These are phyloP conservation scores for Sclerotinia subarctica DNA, from an alignment of 2,329 filamentous ascomycete genomes.

Conservation along the genomic window DNA sequence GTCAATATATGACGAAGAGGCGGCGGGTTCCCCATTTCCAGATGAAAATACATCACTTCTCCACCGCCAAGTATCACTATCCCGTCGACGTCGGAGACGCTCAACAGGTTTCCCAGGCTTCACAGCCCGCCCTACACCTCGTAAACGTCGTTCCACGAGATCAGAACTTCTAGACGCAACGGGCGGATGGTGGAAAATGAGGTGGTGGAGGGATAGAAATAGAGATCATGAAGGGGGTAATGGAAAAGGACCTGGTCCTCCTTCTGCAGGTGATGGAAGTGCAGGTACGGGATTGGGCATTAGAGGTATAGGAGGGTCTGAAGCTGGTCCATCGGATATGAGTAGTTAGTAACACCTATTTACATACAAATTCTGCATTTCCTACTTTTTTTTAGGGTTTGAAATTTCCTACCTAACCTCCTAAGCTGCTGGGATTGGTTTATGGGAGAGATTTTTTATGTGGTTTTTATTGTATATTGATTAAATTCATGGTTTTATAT, in stretches of 20 bases:
- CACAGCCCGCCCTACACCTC: slow-evolving; percentile 45
- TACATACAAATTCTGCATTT: slow-evolving; percentile 1
- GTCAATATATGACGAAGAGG: slow-evolving; percentile 8
- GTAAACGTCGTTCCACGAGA: slow-evolving; percentile 32
- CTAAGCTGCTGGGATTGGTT: background rate
- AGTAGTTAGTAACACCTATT: background rate
- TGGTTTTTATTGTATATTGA: background rate
- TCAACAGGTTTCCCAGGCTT: slow-evolving; percentile 63
- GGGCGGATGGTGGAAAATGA: slow-evolving; percentile 52
- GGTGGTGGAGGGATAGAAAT: slow-evolving; percentile 47
- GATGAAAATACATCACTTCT: slow-evolving; percentile 34
- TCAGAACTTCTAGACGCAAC: slow-evolving; percentile 48
- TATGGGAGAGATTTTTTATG: background rate
- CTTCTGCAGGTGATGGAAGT: slow-evolving; percentile 7
- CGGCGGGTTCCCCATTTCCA: slow-evolving; percentile 23
- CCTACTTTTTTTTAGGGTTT: background rate
- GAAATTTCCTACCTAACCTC: background rate
- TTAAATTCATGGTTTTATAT: background rate
- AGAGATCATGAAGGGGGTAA: slow-evolving; percentile 8
- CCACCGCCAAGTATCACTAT: slow-evolving; percentile 25
- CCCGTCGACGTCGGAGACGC: slow-evolving; percentile 48
- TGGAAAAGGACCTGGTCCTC: slow-evolving; percentile 27
- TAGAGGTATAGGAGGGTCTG: background rate
- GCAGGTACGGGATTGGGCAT: background rate
- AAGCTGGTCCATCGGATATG: slow-evolving; percentile 1